Percentiles rank a stretch among this genome's conserved stretches.
These are phyloP conservation scores for Penicillium sp. DNA, from an alignment of 2,329 filamentous ascomycete species.

Conservation along the genomic window DNA sequence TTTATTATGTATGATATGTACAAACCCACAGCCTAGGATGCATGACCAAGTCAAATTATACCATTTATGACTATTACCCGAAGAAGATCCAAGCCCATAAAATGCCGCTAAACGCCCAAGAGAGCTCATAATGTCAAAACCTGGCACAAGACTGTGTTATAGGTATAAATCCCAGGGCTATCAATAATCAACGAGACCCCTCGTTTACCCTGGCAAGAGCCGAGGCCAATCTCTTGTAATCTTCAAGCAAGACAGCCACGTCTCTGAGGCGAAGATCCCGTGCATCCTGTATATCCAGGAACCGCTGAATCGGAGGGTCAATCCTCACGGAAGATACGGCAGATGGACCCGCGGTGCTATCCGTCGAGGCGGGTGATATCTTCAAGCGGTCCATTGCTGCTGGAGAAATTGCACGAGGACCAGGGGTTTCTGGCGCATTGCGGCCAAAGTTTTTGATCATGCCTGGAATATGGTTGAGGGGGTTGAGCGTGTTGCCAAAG, in stretches of 20 bases:
- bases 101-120: conserved; percentile 26
- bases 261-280: conserved; percentile 75
- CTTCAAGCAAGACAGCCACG: conserved; percentile 71
- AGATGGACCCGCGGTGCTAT: conserved; percentile 23
- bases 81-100: neutral
- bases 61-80: conserved; percentile 7
- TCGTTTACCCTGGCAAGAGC: conserved; percentile 61
- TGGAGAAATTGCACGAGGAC: conserved; percentile 50
- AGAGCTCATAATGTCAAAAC: conserved; percentile 22
- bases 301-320: conserved; percentile 71
- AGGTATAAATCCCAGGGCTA: neutral
- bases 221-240: conserved; percentile 74
- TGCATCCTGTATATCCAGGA: conserved; percentile 73
- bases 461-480: conserved; percentile 76
- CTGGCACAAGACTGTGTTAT: neutral
- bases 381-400: conserved; percentile 50
- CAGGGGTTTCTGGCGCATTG: conserved; percentile 48
- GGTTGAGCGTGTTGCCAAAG: conserved; percentile 80
- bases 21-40: conserved; percentile 11
- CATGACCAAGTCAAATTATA: conserved; percentile 17
- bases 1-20: conserved; percentile 26
- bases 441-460: conserved; percentile 79
- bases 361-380: conserved; percentile 28
- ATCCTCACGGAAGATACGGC: conserved; percentile 27
- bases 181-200: conserved; percentile 22